phyloP scores from a whole-genome alignment of 1,139 yeast genomes.

The Kodamaea fungicola region DNA sequence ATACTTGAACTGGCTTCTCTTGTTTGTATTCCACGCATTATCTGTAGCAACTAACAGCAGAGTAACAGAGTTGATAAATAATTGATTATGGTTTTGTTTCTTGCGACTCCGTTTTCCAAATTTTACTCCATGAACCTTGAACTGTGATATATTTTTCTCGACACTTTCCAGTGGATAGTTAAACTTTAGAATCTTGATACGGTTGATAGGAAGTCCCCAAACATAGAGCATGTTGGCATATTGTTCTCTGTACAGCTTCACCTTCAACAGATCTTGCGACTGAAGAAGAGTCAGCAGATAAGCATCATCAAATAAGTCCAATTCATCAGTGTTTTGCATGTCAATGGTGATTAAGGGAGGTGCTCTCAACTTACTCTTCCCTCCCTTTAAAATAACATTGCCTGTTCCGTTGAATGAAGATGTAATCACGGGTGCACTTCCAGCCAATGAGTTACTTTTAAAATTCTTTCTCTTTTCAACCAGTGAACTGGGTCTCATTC shows the following conservation, averaged over 20 bases:
- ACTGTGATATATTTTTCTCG: constrained; percentile 15
- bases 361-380: constrained; percentile 17
- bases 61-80: constrained; percentile 24
- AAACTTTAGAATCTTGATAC: constrained; percentile 76
- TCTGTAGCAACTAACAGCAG: constrained; percentile 18
- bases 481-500: constrained; percentile 1
- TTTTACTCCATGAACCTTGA: constrained; percentile 37
- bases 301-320: constrained; percentile 52
- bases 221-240: constrained; percentile 77
- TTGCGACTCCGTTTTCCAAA: constrained; percentile 37
- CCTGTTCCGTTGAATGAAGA: background rate
- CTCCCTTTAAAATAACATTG: background rate
- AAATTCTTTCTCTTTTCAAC: constrained; percentile 1
- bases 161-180: constrained; percentile 38
- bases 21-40: constrained; percentile 34
- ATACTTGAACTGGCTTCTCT: constrained; percentile 27
- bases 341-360: constrained; percentile 48
- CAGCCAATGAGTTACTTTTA: constrained; percentile 1
- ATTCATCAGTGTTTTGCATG: constrained; percentile 49
- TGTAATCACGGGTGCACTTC: background rate
- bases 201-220: constrained; percentile 80
- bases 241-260: constrained; percentile 56
- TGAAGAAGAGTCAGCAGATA: constrained; percentile 46
- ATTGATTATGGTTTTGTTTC: constrained; percentile 16
- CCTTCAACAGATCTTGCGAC: constrained; percentile 42